Conservation (phyloP, 768 basidiomycete species). For the Macrocybe gigantea region DNA sequence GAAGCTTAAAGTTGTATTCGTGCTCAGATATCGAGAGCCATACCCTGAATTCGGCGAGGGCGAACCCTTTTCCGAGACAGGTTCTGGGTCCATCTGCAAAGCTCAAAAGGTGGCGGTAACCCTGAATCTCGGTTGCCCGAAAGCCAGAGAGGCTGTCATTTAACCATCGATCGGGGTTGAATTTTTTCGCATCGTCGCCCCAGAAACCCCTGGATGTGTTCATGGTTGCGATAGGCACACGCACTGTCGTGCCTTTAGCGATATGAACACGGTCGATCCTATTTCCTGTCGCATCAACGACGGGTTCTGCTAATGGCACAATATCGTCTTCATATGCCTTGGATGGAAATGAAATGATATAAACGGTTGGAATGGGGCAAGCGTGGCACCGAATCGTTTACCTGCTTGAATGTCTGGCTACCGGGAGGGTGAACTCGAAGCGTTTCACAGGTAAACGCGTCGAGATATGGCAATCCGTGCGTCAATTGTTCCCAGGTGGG, state of each 20-base stretch:
- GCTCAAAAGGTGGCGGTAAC: slow-evolving; percentile 33
- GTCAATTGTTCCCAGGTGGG: slow-evolving; percentile 35
- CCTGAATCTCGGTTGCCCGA: slow-evolving; percentile 26
- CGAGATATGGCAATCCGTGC: slow-evolving; percentile 29
- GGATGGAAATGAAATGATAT: too few species aligned
- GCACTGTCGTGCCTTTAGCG: slow-evolving; percentile 32
- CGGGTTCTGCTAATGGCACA: slow-evolving; percentile 27
- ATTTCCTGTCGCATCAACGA: slow-evolving; percentile 20
- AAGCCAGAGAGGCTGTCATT: slow-evolving; percentile 10
- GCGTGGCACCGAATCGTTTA: slow-evolving; percentile 7
- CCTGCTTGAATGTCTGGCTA: slow-evolving; percentile 21
- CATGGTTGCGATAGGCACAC: slow-evolving; percentile 30
- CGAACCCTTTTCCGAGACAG: slow-evolving; percentile 40
- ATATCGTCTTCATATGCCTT: slow-evolving; percentile 33
- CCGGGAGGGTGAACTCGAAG: slow-evolving; percentile 31
- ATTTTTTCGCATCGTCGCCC: slow-evolving; percentile 38
- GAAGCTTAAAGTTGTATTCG: not conserved
- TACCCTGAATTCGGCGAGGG: slow-evolving; percentile 36
- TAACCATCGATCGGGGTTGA: slow-evolving; percentile 40
- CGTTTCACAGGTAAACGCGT: slow-evolving; percentile 33
- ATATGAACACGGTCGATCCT: slow-evolving; percentile 23
- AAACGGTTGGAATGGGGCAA: not conserved
- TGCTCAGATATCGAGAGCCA: not conserved
- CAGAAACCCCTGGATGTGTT: slow-evolving; percentile 35
- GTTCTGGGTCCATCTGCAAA: slow-evolving; percentile 39